Evolutionary conservation across 2,329 filamentous ascomycete species (phyloP).

Genomic region (Sporothrix brasiliensis): DNA sequence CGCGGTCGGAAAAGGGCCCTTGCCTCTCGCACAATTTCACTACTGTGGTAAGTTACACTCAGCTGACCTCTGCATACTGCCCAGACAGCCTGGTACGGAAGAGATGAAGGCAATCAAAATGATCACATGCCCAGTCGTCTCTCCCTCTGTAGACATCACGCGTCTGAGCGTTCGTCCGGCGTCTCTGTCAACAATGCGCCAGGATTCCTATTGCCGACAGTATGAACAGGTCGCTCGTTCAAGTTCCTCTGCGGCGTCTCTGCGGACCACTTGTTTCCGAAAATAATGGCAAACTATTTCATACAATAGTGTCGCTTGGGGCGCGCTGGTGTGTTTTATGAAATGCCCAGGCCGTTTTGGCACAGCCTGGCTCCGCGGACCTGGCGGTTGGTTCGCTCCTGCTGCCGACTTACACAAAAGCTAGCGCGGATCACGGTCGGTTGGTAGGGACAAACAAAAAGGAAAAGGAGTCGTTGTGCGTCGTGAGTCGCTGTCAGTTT

Average conservation of each 20-base stretch:
- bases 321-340: constrained; percentile 19
- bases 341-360: neutral
- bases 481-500: neutral
- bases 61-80: neutral
- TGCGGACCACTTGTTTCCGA: constrained; percentile 1
- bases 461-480: neutral
- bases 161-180: neutral
- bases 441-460: constrained; percentile 9
- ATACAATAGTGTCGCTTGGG: neutral
- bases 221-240: constrained; percentile 6
- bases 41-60: neutral
- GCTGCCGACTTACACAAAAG: constrained; percentile 26
- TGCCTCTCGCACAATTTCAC: neutral
- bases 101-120: no score
- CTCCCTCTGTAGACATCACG: neutral
- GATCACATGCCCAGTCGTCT: neutral
- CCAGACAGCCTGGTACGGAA: neutral
- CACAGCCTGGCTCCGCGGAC: neutral
- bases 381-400: constrained; percentile 24
- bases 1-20: constrained; percentile 4
- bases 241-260: neutral
- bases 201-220: neutral
- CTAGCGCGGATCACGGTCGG: constrained; percentile 13
- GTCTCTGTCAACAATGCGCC: neutral
- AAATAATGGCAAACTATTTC: constrained; percentile 6